Base-by-base conservation (phyloP, 2,329 filamentous ascomycete species). In the Epichloe aotearoae region DNA sequence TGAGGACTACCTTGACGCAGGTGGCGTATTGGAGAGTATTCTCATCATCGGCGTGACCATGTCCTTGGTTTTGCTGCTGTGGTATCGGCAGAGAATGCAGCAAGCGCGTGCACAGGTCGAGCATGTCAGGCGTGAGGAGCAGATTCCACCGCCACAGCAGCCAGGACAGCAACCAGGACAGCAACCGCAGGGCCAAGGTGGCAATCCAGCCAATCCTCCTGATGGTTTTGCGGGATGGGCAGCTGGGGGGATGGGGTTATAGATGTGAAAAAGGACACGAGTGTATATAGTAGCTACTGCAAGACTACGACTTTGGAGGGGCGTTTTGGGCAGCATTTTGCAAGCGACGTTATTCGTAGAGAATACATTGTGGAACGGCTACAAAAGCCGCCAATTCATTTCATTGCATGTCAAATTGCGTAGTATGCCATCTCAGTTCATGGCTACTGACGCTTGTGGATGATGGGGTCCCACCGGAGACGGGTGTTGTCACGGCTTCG, bases 11-110 rank as follows among this genome's bases (percentile, higher is more conserved):
- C 68, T 82, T 2, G 74, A 86, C 33, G 86, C 91, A 47, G 88
- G 89, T 45, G 86, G 88, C 12, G 71, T 95, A 15, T 52, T 96
- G 11, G 93, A 97, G 66, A 91, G 85, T 42, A 68, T 96, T 23
- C 72, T 95, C 43, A 94, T 98, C 54, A 73, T 96, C 14, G 83
- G 79, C 1, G 70, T 97, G 14, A 83, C 86, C 0, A 81, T 82
- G 14, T 80, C 82, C 1, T 73, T 97, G 50, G 80, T 86, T 0
- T 79, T 86, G 49, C 71, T 97, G 34, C 75, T 97, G 15, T 95
- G 89, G 66, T 91, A 93, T 64, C 75, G 87, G 19, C 83, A 88
- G 55, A 82, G 80, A 61, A 73, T 81, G 53, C 84, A 88, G 61
- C 73, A 83, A 57, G 74, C 70, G 33, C 73, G 76, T 48, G 61